Conservation (phyloP, 2,329 filamentous ascomycete genomes). For the Bimuria novae-zelandiae region DNA sequence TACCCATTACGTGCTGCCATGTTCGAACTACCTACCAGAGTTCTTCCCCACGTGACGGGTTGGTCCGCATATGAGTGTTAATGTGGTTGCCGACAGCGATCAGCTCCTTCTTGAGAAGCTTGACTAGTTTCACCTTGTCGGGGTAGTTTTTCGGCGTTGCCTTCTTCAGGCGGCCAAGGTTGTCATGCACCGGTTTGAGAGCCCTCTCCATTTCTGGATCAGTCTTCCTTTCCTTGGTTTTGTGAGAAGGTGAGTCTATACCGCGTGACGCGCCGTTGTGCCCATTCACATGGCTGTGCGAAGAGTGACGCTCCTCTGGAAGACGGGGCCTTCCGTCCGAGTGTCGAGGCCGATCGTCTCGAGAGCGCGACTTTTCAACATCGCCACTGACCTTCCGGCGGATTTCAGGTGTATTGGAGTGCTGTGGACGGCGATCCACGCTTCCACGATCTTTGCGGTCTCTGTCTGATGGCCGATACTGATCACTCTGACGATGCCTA, state of each 20-base stretch:
- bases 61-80: conserved; percentile 53
- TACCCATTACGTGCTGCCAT: neutral
- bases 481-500: conserved; percentile 42
- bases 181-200: conserved; percentile 63
- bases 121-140: conserved; percentile 65
- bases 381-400: conserved; percentile 53
- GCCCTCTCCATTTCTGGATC: conserved; percentile 58
- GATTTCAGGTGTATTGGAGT: conserved; percentile 49
- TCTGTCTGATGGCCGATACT: conserved; percentile 37
- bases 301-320: conserved; percentile 53
- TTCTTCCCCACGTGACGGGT: conserved; percentile 53
- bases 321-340: conserved; percentile 55
- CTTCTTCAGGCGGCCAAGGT: conserved; percentile 62
- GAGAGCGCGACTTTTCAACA: conserved; percentile 25
- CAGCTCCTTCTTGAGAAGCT: conserved; percentile 64
- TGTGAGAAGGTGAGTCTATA: conserved; percentile 29
- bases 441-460: conserved; percentile 45
- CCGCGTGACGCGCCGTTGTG: conserved; percentile 39
- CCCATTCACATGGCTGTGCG: conserved; percentile 46
- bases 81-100: conserved; percentile 67
- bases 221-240: conserved; percentile 24
- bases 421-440: conserved; percentile 42
- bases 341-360: conserved; percentile 23
- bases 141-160: conserved; percentile 67
- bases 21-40: conserved; percentile 52